Evolutionary conservation across 495 filamentous ascomycete species (phyloP).

Genomic region (Apiosordaria backusii): DNA sequence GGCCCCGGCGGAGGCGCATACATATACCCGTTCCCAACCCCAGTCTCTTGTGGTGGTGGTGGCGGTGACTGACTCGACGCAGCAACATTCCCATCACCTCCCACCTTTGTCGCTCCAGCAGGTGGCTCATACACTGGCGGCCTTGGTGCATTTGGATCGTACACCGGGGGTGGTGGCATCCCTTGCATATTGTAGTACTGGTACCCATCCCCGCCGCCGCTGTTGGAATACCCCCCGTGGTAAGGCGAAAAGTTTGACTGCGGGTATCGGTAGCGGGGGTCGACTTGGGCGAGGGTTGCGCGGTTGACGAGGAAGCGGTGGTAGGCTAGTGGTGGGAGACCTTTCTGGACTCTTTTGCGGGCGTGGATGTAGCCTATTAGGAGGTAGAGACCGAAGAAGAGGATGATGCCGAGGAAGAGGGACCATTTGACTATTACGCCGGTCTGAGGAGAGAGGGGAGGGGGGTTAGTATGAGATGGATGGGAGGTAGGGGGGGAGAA

Average conservation of each 20-base stretch:
- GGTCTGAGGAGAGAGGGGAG: conserved; percentile 34
- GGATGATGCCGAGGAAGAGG: conserved; percentile 55
- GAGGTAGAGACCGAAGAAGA: conserved; percentile 51
- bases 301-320: conserved; percentile 67
- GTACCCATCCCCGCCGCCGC: not conserved
- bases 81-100: conserved; percentile 47
- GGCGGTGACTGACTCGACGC: conserved; percentile 26
- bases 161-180: conserved; percentile 55
- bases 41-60: conserved; percentile 1
- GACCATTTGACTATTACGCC: conserved; percentile 65
- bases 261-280: conserved; percentile 49
- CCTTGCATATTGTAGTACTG: conserved; percentile 52
- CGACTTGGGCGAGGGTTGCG: conserved; percentile 50
- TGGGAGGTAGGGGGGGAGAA: too few species aligned
- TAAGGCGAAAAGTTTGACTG: conserved; percentile 28
- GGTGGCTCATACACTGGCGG: conserved; percentile 57
- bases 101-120: conserved; percentile 52
- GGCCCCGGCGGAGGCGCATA: conserved; percentile 43
- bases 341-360: conserved; percentile 57
- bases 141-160: conserved; percentile 45
- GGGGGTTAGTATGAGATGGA: not conserved
- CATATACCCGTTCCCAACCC: conserved; percentile 33
- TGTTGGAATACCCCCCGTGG: conserved; percentile 25
- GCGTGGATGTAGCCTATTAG: conserved; percentile 65
- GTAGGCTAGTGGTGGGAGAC: conserved; percentile 59